Evolutionary conservation across 2,329 filamentous ascomycete genomes (phyloP).

Genomic region (Gnomoniopsis sp.): DNA sequence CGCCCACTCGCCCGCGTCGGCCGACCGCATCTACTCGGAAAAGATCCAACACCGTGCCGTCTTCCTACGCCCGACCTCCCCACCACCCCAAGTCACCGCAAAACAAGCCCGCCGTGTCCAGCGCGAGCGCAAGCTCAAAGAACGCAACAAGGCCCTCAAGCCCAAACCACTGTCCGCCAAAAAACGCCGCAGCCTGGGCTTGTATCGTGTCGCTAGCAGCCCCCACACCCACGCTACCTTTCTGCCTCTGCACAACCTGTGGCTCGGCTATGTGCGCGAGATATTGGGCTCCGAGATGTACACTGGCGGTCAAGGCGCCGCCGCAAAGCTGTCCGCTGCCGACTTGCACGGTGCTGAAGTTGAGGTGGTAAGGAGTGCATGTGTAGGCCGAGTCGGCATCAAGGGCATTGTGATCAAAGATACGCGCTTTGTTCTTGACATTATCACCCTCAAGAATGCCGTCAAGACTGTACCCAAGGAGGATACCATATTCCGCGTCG

Average conservation of each 20-base stretch:
- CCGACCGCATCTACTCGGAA: constrained; percentile 70
- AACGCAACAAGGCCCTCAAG: constrained; percentile 43
- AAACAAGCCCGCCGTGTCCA: constrained; percentile 54
- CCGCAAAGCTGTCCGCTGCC: constrained; percentile 75
- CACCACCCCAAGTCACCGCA: constrained; percentile 54
- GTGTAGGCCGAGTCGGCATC: constrained; percentile 76
- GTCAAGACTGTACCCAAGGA: constrained; percentile 86
- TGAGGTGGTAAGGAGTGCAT: constrained; percentile 78
- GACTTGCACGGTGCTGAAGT: constrained; percentile 88
- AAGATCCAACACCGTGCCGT: constrained; percentile 82
- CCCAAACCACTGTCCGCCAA: constrained; percentile 73
- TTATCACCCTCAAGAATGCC: constrained; percentile 69
- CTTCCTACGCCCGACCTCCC: constrained; percentile 72
- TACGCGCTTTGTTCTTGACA: constrained; percentile 78
- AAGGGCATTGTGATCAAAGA: constrained; percentile 87
- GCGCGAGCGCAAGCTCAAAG: constrained; percentile 43
- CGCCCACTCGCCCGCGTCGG: constrained; percentile 73
- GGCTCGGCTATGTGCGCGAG: constrained; percentile 82
- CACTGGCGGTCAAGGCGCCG: constrained; percentile 55
- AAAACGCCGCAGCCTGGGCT: constrained; percentile 67
- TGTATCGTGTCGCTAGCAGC: constrained; percentile 70
- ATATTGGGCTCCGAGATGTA: constrained; percentile 63
- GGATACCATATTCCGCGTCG: constrained; percentile 78
- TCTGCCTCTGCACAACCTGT: constrained; percentile 71
- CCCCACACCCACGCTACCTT: constrained; percentile 74